Conservation (phyloP, 179 eudicot species). For the Sideroxylon spinosum region DNA sequence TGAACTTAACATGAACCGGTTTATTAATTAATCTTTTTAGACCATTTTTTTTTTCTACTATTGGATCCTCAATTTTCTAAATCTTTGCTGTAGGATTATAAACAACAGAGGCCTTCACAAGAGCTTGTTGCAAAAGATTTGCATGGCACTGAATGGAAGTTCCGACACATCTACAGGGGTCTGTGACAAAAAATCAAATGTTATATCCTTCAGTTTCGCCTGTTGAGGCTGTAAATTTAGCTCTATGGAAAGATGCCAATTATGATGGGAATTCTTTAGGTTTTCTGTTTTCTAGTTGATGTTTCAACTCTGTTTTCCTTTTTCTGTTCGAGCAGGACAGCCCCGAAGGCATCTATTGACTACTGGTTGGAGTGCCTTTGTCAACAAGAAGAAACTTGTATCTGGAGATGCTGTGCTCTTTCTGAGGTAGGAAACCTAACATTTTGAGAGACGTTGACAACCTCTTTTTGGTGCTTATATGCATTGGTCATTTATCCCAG, state of each 20-base stretch:
- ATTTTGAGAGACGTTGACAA: neutral
- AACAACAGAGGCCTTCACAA: constrained; percentile 95
- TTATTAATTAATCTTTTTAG: neutral
- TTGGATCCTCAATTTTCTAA: neutral
- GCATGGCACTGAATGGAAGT: constrained; percentile 88
- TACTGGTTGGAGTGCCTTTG: constrained; percentile 99
- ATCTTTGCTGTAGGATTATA: constrained; percentile 59
- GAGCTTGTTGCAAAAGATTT: constrained; percentile 94
- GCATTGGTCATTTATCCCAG: constrained; percentile 28
- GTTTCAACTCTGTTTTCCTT: neutral
- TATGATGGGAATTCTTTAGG: neutral
- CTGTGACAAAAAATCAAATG: neutral
- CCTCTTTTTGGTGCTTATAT: constrained; percentile 11
- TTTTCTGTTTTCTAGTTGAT: neutral
- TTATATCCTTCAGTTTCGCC: neutral
- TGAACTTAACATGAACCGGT: neutral
- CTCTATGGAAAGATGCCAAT: neutral
- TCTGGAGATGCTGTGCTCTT: constrained; percentile 98
- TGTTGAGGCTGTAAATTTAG: neutral
- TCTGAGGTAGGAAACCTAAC: constrained; percentile 47
- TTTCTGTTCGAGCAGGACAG: constrained; percentile 56
- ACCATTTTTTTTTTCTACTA: neutral
- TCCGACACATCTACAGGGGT: constrained; percentile 94
- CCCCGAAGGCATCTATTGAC: constrained; percentile 95
- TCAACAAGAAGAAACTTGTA: constrained; percentile 88